Evolutionary conservation across 768 basidiomycete species (phyloP).

Genomic region (Mycena alexandri): DNA sequence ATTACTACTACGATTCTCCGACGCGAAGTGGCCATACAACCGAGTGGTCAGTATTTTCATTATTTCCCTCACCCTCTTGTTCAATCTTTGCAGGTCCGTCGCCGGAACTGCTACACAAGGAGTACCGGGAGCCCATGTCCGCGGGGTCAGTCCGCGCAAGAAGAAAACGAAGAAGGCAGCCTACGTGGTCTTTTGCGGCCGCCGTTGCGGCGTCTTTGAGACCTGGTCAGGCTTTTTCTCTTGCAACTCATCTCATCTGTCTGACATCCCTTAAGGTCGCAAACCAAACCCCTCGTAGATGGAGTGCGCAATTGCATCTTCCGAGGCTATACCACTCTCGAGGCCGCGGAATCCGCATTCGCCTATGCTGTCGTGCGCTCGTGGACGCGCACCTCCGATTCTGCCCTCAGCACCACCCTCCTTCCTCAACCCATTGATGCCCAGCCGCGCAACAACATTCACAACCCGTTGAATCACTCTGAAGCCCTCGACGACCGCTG

Average conservation of each 20-base stretch:
- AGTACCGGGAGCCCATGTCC: not conserved
- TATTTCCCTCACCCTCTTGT: not conserved
- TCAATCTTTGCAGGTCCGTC: not conserved
- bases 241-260: too few relatives aligned
- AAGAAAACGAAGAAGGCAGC: not conserved
- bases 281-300: not conserved
- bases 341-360: not conserved
- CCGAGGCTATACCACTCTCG: not conserved
- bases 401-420: not conserved
- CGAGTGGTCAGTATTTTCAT: not conserved
- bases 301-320: not conserved
- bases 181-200: not conserved
- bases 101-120: not conserved
- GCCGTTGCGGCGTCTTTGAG: not conserved
- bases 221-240: too few relatives aligned
- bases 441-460: too few relatives aligned
- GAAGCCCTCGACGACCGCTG: not conserved
- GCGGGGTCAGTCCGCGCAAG: not conserved
- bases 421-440: not conserved
- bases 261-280: too few relatives aligned
- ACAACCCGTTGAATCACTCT: not conserved
- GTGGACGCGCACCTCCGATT: not conserved
- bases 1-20: conserved; percentile 1
- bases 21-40: not conserved
- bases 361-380: not conserved